Evolutionary conservation across 345 rosid species (phyloP).

Genomic region (Alliaria petiolata): DNA sequence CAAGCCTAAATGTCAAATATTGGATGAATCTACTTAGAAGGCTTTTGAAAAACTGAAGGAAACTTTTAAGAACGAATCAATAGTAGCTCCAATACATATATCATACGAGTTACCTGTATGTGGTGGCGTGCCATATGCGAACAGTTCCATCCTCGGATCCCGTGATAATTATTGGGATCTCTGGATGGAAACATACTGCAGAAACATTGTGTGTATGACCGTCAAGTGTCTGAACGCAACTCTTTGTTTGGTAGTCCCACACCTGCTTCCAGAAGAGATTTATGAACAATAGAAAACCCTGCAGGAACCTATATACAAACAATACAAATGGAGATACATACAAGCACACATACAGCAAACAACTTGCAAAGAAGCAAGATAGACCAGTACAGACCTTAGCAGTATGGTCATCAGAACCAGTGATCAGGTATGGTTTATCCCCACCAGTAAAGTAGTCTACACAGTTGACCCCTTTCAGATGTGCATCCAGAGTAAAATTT

Average conservation of each 20-base stretch:
- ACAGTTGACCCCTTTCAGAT: constrained; percentile 84
- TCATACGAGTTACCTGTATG: constrained; percentile 51
- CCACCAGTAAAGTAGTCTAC: constrained; percentile 72
- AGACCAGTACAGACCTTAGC: constrained; percentile 63
- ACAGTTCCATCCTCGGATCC: constrained; percentile 90
- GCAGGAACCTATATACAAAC: constrained; percentile 9
- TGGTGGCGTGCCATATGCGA: constrained; percentile 80
- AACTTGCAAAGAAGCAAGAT: no score
- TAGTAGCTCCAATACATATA: constrained; percentile 1
- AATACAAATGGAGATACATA: constrained; percentile 7
- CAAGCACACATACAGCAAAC: no score
- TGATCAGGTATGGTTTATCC: constrained; percentile 68
- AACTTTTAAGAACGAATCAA: no score
- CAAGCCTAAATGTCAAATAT: constrained; percentile 37
- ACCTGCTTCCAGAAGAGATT: constrained; percentile 44
- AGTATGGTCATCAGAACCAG: constrained; percentile 90
- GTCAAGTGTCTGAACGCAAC: constrained; percentile 74
- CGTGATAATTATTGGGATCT: constrained; percentile 74
- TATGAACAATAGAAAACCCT: constrained; percentile 22
- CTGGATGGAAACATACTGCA: constrained; percentile 80
- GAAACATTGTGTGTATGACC: constrained; percentile 90
- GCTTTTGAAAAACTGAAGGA: neutral
- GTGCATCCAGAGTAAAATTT: constrained; percentile 74
- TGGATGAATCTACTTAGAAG: neutral
- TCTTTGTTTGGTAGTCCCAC: constrained; percentile 83